Conservation (phyloP, 768 basidiomycete species). For the Kwoniella heveanensis region DNA sequence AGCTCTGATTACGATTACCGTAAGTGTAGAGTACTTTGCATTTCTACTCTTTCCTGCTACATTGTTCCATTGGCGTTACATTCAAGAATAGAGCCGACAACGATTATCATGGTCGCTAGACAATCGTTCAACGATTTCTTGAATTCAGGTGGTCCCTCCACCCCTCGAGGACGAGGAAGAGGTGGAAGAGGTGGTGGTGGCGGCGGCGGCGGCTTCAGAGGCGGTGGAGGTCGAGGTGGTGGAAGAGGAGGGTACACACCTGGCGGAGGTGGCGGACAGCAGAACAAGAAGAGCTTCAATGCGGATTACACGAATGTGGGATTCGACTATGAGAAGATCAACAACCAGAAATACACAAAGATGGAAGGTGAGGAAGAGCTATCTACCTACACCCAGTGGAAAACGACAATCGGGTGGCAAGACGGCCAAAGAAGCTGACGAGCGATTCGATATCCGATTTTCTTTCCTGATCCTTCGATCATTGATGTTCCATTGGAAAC, state of each 20-base stretch:
- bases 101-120: slow-evolving; percentile 1
- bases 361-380: slow-evolving; percentile 49
- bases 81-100: not conserved
- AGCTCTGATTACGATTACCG: not conserved
- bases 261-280: slow-evolving; percentile 15
- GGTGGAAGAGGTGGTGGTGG: slow-evolving; percentile 38
- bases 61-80: not conserved
- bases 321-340: slow-evolving; percentile 42
- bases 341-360: slow-evolving; percentile 42
- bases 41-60: not conserved
- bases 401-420: slow-evolving; percentile 1
- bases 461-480: no score
- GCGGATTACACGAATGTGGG: slow-evolving; percentile 42
- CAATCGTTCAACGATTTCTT: slow-evolving; percentile 43
- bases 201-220: slow-evolving; percentile 12
- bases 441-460: no score
- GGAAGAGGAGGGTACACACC: slow-evolving; percentile 20
- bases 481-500: not conserved
- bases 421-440: not conserved
- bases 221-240: slow-evolving; percentile 24
- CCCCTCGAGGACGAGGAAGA: slow-evolving; percentile 32
- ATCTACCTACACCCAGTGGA: not conserved
- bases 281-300: slow-evolving; percentile 24
- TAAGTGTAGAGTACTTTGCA: no score
- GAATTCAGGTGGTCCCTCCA: slow-evolving; percentile 38